A percentile compares a stretch with the other conserved stretches of the same genome.
Evolutionary conservation across 2,329 filamentous ascomycete species (phyloP).

Genomic region (Venturiaceae sp.): DNA sequence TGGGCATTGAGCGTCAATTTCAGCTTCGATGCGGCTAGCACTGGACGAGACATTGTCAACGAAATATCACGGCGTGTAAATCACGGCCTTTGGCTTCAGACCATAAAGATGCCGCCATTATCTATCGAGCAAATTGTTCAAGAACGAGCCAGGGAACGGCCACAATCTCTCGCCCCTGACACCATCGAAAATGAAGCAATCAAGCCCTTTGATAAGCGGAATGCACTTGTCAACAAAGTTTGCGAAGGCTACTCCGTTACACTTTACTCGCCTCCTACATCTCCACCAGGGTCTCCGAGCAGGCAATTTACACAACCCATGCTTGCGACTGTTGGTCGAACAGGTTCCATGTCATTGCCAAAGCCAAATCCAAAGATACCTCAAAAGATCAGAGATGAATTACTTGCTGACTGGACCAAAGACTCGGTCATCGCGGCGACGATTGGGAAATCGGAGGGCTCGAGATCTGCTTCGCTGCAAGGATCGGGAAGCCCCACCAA

Average conservation of each 20-base stretch:
- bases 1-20: constrained; percentile 72
- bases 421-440: constrained; percentile 61
- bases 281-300: constrained; percentile 60
- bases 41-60: constrained; percentile 61
- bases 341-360: not conserved
- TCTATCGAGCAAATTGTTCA: constrained; percentile 48
- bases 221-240: constrained; percentile 64
- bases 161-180: not conserved
- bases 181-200: constrained; percentile 41
- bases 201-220: constrained; percentile 65
- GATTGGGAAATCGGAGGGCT: constrained; percentile 47
- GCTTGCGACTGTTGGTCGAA: constrained; percentile 29
- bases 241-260: constrained; percentile 59
- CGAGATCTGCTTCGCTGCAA: constrained; percentile 63
- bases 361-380: constrained; percentile 43
- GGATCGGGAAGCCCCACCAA: constrained; percentile 51
- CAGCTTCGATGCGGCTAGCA: constrained; percentile 58
- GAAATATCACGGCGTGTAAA: constrained; percentile 68
- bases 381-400: constrained; percentile 57
- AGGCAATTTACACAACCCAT: constrained; percentile 55
- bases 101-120: constrained; percentile 60
- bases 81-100: constrained; percentile 70
- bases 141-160: constrained; percentile 19
- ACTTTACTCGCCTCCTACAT: constrained; percentile 54
- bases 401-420: constrained; percentile 71